phyloP scores from a whole-genome alignment of 306 rosid species.

The Cicer pinnatifidum region DNA sequence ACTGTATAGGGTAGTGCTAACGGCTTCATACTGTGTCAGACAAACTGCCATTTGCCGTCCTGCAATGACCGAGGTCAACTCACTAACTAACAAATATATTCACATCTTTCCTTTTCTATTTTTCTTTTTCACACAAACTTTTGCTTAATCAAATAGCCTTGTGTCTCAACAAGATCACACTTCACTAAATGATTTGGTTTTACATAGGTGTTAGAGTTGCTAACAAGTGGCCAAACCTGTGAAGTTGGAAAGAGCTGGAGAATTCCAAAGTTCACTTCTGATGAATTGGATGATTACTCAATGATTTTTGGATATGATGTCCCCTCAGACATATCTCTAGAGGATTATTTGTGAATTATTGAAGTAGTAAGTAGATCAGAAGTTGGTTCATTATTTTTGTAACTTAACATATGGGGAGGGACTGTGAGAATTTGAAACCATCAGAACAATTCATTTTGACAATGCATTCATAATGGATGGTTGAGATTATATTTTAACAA shows the following conservation, averaged over 20 bases:
- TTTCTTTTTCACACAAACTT: not conserved
- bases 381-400: conserved; percentile 32
- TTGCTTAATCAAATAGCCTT: not conserved
- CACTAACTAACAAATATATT: no score
- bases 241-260: conserved; percentile 70
- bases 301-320: conserved; percentile 80
- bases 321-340: conserved; percentile 61
- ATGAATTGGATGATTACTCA: conserved; percentile 86
- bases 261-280: conserved; percentile 75
- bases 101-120: no score
- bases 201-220: conserved; percentile 69
- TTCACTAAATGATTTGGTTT: not conserved
- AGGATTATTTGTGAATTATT: conserved; percentile 61
- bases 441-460: not conserved
- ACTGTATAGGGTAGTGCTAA: conserved; percentile 60
- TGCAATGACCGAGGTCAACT: conserved; percentile 73
- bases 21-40: conserved; percentile 87
- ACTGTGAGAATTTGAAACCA: not conserved
- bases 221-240: conserved; percentile 59
- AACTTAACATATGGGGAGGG: conserved; percentile 36
- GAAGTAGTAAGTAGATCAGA: conserved; percentile 23
- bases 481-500: not conserved
- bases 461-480: not conserved
- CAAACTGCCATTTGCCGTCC: conserved; percentile 83
- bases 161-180: not conserved